Conservation (phyloP, 768 basidiomycete species). For the Chlorophyllum brunneum region DNA sequence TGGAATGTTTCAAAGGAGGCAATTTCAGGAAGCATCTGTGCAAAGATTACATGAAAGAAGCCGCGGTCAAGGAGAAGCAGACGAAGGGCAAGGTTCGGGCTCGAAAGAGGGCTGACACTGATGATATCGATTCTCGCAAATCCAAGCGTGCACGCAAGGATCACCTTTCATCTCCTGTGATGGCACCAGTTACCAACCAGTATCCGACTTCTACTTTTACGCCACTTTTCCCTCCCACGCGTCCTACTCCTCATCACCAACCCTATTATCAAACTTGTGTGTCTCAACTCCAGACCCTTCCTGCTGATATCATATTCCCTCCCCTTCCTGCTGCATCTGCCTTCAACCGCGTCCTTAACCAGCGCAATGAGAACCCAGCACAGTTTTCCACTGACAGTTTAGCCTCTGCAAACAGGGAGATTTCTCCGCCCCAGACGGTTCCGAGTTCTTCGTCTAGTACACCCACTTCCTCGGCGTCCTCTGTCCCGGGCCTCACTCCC, state of each 20-base stretch:
- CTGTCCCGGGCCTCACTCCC: slow-evolving; percentile 61
- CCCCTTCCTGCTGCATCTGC: slow-evolving; percentile 53
- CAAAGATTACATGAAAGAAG: slow-evolving; percentile 40
- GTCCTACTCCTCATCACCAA: slow-evolving; percentile 63
- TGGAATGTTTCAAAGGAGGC: slow-evolving; percentile 80
- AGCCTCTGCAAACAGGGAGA: slow-evolving; percentile 14
- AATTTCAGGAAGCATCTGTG: slow-evolving; percentile 70
- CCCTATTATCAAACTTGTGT: slow-evolving; percentile 67
- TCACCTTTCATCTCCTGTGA: slow-evolving; percentile 18
- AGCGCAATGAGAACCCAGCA: slow-evolving; percentile 7
- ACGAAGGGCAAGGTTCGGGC: slow-evolving; percentile 30
- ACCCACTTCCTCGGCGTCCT: slow-evolving; percentile 36
- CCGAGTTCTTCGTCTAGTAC: slow-evolving; percentile 25
- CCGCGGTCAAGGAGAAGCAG: slow-evolving; percentile 30
- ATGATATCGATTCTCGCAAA: slow-evolving; percentile 36
- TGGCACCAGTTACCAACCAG: slow-evolving; percentile 20
- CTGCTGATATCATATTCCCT: slow-evolving; percentile 71
- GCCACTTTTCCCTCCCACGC: slow-evolving; percentile 47
- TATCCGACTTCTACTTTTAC: slow-evolving; percentile 24
- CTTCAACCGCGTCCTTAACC: slow-evolving; percentile 18
- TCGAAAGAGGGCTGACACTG: slow-evolving; percentile 30
- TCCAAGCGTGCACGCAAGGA: slow-evolving; percentile 46
- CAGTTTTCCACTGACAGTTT: slow-evolving; percentile 15
- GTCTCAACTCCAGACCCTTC: slow-evolving; percentile 36
- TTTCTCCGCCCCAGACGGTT: slow-evolving; percentile 14